phyloP scores from a whole-genome alignment of 306 rosid genomes.

The Elaeagnus macrophylla region DNA sequence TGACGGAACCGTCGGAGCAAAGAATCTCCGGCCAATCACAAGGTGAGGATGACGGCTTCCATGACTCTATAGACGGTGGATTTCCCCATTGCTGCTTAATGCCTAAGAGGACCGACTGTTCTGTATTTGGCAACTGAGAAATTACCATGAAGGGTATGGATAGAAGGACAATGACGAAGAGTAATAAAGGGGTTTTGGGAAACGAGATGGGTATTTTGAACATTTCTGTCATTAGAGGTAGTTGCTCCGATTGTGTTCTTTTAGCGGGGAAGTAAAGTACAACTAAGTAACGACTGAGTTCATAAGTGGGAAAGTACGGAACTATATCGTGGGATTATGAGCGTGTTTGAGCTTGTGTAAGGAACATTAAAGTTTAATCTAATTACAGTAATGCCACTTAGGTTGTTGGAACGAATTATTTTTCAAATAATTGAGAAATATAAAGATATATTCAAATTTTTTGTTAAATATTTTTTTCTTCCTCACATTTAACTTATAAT shows the following conservation, averaged over 20 bases:
- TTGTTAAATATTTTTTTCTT: no score
- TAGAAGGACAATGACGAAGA: slow-evolving; percentile 25
- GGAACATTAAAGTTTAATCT: background rate
- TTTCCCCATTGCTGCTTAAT: slow-evolving; percentile 46
- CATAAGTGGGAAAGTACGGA: slow-evolving; percentile 10
- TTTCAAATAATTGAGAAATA: no score
- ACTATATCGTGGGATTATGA: background rate
- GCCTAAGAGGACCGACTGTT: slow-evolving; percentile 32
- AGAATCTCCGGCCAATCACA: slow-evolving; percentile 59
- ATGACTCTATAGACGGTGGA: slow-evolving; percentile 49
- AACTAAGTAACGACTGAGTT: background rate
- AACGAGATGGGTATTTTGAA: slow-evolving; percentile 13
- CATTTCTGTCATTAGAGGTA: slow-evolving; percentile 20
- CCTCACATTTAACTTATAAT: no score
- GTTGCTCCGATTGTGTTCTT: slow-evolving; percentile 7
- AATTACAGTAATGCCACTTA: slow-evolving; percentile 19
- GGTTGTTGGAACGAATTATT: no score
- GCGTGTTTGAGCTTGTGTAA: background rate
- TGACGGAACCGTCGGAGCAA: slow-evolving; percentile 37
- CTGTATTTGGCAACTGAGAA: slow-evolving; percentile 37
- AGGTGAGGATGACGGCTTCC: slow-evolving; percentile 58
- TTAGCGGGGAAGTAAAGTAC: slow-evolving; percentile 39
- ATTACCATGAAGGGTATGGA: slow-evolving; percentile 28
- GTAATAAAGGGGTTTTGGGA: background rate
- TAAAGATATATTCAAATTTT: no score